Percentiles rank a stretch among this genome's conserved stretches.
Evolutionary conservation across 768 basidiomycete species (phyloP).

Genomic region (Suillus hirtellus): DNA sequence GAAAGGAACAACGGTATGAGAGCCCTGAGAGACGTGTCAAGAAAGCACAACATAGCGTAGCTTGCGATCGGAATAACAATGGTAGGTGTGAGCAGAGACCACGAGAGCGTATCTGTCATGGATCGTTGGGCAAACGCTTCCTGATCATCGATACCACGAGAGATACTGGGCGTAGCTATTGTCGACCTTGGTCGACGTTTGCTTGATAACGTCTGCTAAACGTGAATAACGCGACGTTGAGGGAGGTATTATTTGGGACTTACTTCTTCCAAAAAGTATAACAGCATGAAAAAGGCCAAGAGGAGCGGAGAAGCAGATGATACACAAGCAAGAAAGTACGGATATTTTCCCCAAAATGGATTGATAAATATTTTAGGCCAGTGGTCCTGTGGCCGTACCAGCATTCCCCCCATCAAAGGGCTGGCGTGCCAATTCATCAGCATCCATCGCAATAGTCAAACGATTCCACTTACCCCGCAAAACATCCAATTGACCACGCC

Average conservation of each 20-base stretch:
- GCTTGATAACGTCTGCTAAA: slow-evolving; percentile 4
- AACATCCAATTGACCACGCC: slow-evolving; percentile 28
- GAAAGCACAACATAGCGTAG: slow-evolving; percentile 42
- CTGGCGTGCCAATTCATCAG: slow-evolving; percentile 42
- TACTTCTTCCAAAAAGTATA: slow-evolving; percentile 34
- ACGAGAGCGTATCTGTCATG: slow-evolving; percentile 42
- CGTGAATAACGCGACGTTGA: background rate
- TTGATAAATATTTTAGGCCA: slow-evolving; percentile 50
- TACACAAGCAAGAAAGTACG: slow-evolving; percentile 40
- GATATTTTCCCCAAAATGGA: slow-evolving; percentile 37
- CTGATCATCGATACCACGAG: background rate
- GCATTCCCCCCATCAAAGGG: slow-evolving; percentile 59
- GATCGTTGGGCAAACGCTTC: slow-evolving; percentile 11
- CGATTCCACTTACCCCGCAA: slow-evolving; percentile 31
- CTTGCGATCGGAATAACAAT: slow-evolving; percentile 45
- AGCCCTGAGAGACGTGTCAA: slow-evolving; percentile 40
- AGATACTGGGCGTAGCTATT: background rate
- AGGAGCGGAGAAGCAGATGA: slow-evolving; percentile 20
- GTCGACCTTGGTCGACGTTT: slow-evolving; percentile 17
- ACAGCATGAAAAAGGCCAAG: slow-evolving; percentile 19
- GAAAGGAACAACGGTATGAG: slow-evolving; percentile 49
- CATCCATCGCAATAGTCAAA: background rate
- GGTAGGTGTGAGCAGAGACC: slow-evolving; percentile 35
- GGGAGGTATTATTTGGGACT: background rate
- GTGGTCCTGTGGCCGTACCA: slow-evolving; percentile 54